phyloP scores from a whole-genome alignment of 177 flowering plant species.

The Telopea speciosissima region DNA sequence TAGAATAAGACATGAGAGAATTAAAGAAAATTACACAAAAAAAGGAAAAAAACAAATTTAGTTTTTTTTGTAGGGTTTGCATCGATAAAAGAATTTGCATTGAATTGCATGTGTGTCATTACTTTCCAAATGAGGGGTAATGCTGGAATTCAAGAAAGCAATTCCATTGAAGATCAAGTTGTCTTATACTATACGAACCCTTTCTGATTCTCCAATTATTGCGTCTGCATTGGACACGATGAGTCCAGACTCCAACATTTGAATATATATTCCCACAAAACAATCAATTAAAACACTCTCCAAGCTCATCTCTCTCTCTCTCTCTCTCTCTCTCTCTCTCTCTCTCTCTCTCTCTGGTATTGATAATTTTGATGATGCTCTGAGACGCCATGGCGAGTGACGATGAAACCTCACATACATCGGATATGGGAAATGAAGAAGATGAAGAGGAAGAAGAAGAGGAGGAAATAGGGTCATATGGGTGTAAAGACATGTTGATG shows the following conservation, averaged over 20 bases:
- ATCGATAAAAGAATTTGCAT: too few relatives aligned
- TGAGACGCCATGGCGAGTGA: constrained; percentile 3
- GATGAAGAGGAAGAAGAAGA: constrained; percentile 1
- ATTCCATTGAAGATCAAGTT: not conserved
- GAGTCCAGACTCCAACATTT: too few relatives aligned
- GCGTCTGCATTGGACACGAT: not conserved
- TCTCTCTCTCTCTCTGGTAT: not conserved
- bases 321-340: not conserved
- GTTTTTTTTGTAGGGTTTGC: too few relatives aligned
- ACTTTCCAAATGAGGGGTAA: too few relatives aligned
- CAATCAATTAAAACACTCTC: not conserved
- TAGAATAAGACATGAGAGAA: too few relatives aligned
- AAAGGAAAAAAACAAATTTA: too few relatives aligned
- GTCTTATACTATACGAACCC: not conserved
- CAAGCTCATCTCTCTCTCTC: not conserved
- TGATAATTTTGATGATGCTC: not conserved
- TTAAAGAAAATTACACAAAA: too few relatives aligned
- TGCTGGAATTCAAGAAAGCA: too few relatives aligned
- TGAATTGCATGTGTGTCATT: too few relatives aligned
- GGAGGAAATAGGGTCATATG: not conserved
- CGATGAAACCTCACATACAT: not conserved
- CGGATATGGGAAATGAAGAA: not conserved
- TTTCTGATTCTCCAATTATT: constrained; percentile 3
- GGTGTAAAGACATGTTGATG: too few relatives aligned
- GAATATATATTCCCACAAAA: not conserved